These are phyloP conservation scores for Xylariaceae sp. DNA, from an alignment of 2,329 filamentous ascomycete species.

Conservation along the genomic window DNA sequence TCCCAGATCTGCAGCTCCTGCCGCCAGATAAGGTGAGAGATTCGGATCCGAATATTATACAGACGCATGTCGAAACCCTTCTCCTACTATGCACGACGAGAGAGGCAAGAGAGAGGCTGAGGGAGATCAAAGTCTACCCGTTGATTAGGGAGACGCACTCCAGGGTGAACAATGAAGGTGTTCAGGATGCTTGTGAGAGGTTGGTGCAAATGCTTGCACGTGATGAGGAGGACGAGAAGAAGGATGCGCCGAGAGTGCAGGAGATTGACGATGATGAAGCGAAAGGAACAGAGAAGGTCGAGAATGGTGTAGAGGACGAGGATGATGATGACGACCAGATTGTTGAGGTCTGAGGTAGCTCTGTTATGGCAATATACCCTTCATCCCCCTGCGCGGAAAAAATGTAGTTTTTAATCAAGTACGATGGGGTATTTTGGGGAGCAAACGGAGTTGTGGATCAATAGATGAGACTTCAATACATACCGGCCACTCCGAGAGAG, in stretches of 20 bases:
- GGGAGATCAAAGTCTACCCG: conserved; percentile 80
- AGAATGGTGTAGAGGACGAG: not conserved
- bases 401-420: no score
- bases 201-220: conserved; percentile 86
- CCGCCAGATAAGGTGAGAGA: conserved; percentile 89
- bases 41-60: conserved; percentile 69
- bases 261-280: conserved; percentile 32
- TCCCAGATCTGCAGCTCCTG: conserved; percentile 84
- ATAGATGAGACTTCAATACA: no score
- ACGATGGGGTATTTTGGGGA: no score
- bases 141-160: conserved; percentile 84
- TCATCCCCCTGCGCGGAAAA: no score
- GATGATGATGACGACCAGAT: conserved; percentile 51
- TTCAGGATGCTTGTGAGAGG: conserved; percentile 82
- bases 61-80: conserved; percentile 86
- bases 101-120: conserved; percentile 70
- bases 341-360: conserved; percentile 47
- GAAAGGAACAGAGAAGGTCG: conserved; percentile 52
- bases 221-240: conserved; percentile 59
- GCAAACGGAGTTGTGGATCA: no score
- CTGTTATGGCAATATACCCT: no score
- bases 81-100: conserved; percentile 77
- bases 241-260: conserved; percentile 39
- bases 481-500: no score
- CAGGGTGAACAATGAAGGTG: conserved; percentile 72